Evolutionary conservation across 371 early-diverging fungal species (phyloP).

Genomic region (Syncephalis plumigaleata): DNA sequence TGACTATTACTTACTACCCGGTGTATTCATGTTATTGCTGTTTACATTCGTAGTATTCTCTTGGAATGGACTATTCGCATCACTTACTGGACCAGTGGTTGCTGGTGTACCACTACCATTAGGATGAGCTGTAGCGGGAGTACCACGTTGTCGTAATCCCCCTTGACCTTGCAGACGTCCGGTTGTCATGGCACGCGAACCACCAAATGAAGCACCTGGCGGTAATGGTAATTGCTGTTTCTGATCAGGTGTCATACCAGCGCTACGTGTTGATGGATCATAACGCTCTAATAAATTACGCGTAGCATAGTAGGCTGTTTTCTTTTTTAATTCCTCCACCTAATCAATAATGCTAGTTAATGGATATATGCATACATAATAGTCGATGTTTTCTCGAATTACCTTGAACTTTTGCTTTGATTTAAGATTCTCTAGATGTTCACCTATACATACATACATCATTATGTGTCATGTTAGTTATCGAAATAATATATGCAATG

Average conservation of each 20-base stretch:
- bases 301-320: slow-evolving; percentile 71
- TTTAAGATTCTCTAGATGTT: slow-evolving; percentile 24
- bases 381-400: not conserved
- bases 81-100: no score
- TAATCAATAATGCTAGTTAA: slow-evolving; percentile 7
- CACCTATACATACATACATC: slow-evolving; percentile 7
- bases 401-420: slow-evolving; percentile 35
- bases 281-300: slow-evolving; percentile 82
- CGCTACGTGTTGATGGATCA: slow-evolving; percentile 18
- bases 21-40: not conserved
- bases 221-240: no score
- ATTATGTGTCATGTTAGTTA: not conserved
- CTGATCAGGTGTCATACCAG: no score
- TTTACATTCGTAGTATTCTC: no score
- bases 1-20: not conserved
- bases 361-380: not conserved
- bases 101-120: no score
- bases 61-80: no score
- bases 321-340: slow-evolving; percentile 81
- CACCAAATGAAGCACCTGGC: not conserved
- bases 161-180: not conserved
- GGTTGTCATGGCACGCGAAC: not conserved
- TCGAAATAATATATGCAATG: not conserved
- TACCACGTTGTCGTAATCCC: not conserved
- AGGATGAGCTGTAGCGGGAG: not conserved